Evolutionary conservation across 2,329 filamentous ascomycete genomes (phyloP), one percentile per base, ranked within the genome.

Genomic region (Trichoderma oligosporum): DNA sequence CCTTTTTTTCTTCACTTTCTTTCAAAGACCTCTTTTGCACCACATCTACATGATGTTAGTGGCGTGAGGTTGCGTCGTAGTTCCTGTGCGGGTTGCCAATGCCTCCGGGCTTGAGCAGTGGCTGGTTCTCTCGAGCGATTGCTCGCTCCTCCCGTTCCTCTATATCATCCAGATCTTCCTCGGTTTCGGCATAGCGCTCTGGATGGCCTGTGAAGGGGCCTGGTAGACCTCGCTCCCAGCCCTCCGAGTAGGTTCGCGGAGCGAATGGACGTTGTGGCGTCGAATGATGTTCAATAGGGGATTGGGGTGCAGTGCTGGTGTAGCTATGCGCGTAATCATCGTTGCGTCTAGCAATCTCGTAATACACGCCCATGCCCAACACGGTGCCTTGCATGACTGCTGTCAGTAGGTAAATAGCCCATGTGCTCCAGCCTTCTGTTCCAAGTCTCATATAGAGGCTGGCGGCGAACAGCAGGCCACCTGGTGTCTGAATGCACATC

Each of bases 401-500:
- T 0, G 92, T 96, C 51, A 97, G 79, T 42, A 96, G 79, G 68
- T 93, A 95, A 12, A 97, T 86, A 8, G 91, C 86, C 94, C 94
- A 99, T 0, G 91, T 91, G 73, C 92, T 97, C 94, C 94, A 99
- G 0, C 93, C 93, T 31, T 82, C 84, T 66, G 79, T 79, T 0
- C 94, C 94, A 18, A 97, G 80, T 44, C 94, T 82, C 7, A 83
- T 84, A 49, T 87, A 91, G 41, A 99, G 75, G 70, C 91, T 97
- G 11, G 82, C 86, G 0, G 93, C 91, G 74, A 96, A 97, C 6
- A 99, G 76, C 64, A 96, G 86, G 59, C 91, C 91, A 0, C 94
- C 94, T 0, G 94, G 94, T 0, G 93, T 97, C 72, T 99, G 94
- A 31, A 99, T 96, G 69, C 89, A 88, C 92, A 99, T 97, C 88